These are phyloP conservation scores for Leccinum ochraceum DNA, from an alignment of 768 basidiomycete genomes.

Conservation along the genomic window DNA sequence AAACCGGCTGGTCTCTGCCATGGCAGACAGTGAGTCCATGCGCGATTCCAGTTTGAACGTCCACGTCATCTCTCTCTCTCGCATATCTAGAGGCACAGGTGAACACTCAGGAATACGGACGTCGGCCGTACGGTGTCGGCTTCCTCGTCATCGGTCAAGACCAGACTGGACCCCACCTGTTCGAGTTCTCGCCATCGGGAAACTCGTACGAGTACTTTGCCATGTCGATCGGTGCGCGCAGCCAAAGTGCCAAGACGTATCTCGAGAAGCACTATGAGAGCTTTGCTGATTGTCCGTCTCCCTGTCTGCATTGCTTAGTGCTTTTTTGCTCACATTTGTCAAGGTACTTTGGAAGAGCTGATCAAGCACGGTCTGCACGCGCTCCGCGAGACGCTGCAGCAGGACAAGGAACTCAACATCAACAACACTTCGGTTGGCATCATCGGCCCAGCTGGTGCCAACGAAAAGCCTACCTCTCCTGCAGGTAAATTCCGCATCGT, in stretches of 20 bases:
- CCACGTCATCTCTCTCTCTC: conserved; percentile 2
- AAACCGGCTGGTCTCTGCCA: conserved; percentile 87
- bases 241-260: conserved; percentile 98
- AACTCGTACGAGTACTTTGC: conserved; percentile 98
- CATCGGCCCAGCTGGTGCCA: conserved; percentile 67
- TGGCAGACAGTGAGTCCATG: conserved; percentile 84
- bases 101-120: conserved; percentile 98
- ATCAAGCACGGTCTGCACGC: conserved; percentile 94
- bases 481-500: conserved; percentile 80
- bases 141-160: conserved; percentile 97
- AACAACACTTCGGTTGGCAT: conserved; percentile 96
- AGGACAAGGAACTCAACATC: conserved; percentile 93
- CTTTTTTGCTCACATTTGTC: background rate
- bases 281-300: conserved; percentile 76
- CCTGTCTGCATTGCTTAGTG: background rate
- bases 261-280: conserved; percentile 91
- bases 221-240: conserved; percentile 97
- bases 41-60: background rate
- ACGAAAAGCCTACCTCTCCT: conserved; percentile 54
- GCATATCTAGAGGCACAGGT: conserved; percentile 82
- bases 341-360: conserved; percentile 84
- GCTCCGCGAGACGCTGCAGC: conserved; percentile 94
- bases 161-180: conserved; percentile 95
- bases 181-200: conserved; percentile 97
- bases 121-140: conserved; percentile 96